A percentile compares a stretch with the other conserved stretches of the same genome.
Evolutionary conservation across 176 grass and related monocot species (phyloP).

Genomic region (Thinopyrum elongatum): DNA sequence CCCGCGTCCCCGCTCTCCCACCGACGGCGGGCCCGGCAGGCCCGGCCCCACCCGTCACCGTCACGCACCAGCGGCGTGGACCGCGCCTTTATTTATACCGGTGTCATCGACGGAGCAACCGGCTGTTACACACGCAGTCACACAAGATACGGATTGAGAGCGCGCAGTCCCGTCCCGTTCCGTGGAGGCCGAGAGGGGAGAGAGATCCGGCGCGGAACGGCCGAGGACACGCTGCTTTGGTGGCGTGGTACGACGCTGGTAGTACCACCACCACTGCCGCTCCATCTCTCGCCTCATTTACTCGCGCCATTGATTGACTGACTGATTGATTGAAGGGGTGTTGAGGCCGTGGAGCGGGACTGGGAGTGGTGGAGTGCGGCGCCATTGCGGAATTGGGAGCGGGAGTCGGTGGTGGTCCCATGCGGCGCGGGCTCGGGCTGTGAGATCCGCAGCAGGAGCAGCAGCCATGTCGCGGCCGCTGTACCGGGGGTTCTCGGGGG

Average conservation of each 20-base stretch:
- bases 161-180: conserved; percentile 4
- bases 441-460: conserved; percentile 42
- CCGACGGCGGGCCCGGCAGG: neutral
- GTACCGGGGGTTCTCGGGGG: conserved; percentile 69
- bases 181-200: conserved; percentile 2
- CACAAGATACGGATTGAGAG: neutral
- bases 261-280: no score
- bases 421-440: conserved; percentile 26
- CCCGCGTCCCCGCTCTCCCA: neutral
- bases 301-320: neutral
- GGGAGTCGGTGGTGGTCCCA: neutral
- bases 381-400: conserved; percentile 23
- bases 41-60: neutral
- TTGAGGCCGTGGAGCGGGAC: neutral
- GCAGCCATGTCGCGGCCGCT: conserved; percentile 76
- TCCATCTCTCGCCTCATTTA: neutral
- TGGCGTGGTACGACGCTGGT: no score
- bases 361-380: neutral
- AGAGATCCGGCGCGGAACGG: conserved; percentile 27
- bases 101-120: neutral
- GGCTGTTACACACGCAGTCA: neutral
- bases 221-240: neutral
- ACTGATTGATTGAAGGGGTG: neutral
- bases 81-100: conserved; percentile 26
- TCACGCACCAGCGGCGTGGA: neutral